Conservation (phyloP, 2,329 filamentous ascomycete species). For the Verticillium nubilum region DNA sequence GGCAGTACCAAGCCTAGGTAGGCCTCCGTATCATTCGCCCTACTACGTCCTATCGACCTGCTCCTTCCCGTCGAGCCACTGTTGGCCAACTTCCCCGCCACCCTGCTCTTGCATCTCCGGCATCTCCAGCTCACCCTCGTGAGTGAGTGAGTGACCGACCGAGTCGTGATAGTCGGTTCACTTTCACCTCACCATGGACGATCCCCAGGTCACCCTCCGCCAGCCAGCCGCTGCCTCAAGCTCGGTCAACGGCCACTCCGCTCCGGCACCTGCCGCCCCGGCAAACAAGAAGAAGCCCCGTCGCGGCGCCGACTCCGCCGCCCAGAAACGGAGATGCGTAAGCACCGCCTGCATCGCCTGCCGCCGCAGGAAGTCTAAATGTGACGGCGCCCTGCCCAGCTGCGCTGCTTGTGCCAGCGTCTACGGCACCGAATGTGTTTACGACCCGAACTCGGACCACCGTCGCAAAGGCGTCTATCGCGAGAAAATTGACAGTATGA, state of each 20-base stretch:
- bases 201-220: background rate
- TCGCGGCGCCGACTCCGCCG: conserved; percentile 38
- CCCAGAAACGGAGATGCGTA: conserved; percentile 69
- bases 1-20: background rate
- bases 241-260: background rate
- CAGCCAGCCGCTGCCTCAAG: background rate
- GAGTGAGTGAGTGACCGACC: background rate
- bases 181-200: background rate
- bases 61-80: background rate
- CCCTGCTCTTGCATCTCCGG: background rate
- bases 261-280: background rate
- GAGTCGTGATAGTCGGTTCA: background rate
- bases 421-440: conserved; percentile 84
- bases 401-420: conserved; percentile 96
- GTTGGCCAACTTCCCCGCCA: background rate
- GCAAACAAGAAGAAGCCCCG: conserved; percentile 43
- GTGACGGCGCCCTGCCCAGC: conserved; percentile 84
- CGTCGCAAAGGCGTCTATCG: conserved; percentile 95
- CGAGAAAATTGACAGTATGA: conserved; percentile 83
- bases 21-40: background rate
- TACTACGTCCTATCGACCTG: background rate
- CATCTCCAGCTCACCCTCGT: background rate
- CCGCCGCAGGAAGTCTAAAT: conserved; percentile 76
- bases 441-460: conserved; percentile 94
- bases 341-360: conserved; percentile 83